A percentile compares a stretch with the other conserved stretches of the same genome.
These are phyloP conservation scores for Populus nigra DNA, from an alignment of 345 rosid genomes.

Conservation along the genomic window DNA sequence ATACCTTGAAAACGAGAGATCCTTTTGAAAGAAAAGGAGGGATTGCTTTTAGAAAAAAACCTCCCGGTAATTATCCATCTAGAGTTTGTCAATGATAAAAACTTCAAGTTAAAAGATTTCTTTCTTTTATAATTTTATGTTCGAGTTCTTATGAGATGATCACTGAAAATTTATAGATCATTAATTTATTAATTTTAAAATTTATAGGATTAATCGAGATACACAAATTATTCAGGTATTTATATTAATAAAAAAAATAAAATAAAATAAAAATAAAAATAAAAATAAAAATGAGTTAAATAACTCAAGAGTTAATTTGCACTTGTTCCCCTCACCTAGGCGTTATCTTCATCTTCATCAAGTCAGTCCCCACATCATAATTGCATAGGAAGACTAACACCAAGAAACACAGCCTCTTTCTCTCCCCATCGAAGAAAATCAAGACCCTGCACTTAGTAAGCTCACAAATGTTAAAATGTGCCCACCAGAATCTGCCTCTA, in stretches of 20 bases:
- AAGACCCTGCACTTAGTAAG: not conserved
- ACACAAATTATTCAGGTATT: too few relatives aligned
- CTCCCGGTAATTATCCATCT: too few relatives aligned
- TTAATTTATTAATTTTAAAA: too few relatives aligned
- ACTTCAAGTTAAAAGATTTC: too few relatives aligned
- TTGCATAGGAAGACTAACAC: not conserved
- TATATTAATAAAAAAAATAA: too few relatives aligned
- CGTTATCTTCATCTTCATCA: not conserved
- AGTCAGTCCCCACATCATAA: slow-evolving; percentile 4
- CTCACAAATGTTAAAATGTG: slow-evolving; percentile 6
- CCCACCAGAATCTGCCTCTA: slow-evolving; percentile 21
- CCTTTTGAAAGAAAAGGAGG: not conserved
- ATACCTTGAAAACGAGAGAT: slow-evolving; percentile 27
- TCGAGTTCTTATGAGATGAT: too few relatives aligned
- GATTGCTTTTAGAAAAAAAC: not conserved
- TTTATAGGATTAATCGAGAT: too few relatives aligned
- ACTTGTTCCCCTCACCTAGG: not conserved
- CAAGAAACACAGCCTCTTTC: not conserved
- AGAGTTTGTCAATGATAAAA: too few relatives aligned
- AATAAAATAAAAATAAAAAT: too few relatives aligned
- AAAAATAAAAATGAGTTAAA: too few relatives aligned
- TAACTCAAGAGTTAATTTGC: not conserved
- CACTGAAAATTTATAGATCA: too few relatives aligned
- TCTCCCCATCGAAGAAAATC: not conserved
- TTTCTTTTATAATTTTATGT: too few relatives aligned